These are phyloP conservation scores for Rhododendron mucronatum DNA, from an alignment of 148 eudicot species.

Conservation along the genomic window DNA sequence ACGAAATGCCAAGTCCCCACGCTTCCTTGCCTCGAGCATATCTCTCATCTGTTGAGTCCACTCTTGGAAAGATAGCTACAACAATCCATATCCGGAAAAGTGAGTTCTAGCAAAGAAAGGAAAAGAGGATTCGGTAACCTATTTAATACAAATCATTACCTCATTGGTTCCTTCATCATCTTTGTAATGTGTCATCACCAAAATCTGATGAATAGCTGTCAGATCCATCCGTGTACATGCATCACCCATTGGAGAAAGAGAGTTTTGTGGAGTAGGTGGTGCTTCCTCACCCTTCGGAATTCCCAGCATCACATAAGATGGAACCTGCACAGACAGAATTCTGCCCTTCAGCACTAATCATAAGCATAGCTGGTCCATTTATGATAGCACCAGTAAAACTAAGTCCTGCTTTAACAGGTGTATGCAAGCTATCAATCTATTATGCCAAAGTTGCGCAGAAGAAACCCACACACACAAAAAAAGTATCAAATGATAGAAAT, in stretches of 20 bases:
- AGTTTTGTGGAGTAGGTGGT: constrained; percentile 72
- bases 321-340: constrained; percentile 42
- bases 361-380: not conserved
- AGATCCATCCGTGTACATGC: constrained; percentile 87
- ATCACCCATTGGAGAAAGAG: constrained; percentile 89
- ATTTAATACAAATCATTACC: constrained; percentile 30
- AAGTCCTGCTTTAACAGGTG: not conserved
- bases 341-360: not conserved
- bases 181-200: constrained; percentile 75
- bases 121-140: not conserved
- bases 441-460: not conserved
- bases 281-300: constrained; percentile 67
- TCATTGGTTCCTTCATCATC: constrained; percentile 92
- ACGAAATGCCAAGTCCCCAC: constrained; percentile 87
- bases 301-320: constrained; percentile 79
- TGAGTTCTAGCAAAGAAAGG: constrained; percentile 11
- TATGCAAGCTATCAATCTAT: not conserved
- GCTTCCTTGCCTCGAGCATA: constrained; percentile 82
- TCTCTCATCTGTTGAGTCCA: constrained; percentile 99
- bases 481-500: not conserved
- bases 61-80: constrained; percentile 88
- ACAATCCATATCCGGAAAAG: constrained; percentile 1
- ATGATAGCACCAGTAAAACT: not conserved
- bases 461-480: not conserved
- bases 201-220: constrained; percentile 85